Base-by-base conservation (phyloP, 177 flowering plant species). In the Vitis hybrid region DNA sequence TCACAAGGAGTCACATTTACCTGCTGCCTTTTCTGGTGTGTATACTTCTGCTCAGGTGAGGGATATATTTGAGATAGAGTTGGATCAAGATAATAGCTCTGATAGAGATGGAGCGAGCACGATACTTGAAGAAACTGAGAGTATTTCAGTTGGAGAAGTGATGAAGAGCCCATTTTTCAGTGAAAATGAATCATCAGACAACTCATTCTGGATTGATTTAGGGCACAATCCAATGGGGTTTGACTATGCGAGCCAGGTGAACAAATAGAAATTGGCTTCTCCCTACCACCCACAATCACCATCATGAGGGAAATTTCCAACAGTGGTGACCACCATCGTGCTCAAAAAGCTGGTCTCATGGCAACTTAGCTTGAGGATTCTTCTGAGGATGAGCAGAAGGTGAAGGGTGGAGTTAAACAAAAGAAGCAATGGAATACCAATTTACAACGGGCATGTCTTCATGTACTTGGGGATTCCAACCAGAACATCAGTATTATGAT, bases 151-250 rank as follows among this genome's bases (percentile, higher is more conserved):
- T 51, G 94, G 94, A 51, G 91, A 90, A 68, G 81, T 88, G 58
- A 88, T 90, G 88, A 90, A 77, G 81, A 96, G 97, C 70, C 98
- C 97, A 5, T 85, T 93, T 2, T 93, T 90, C 73, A 90, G 94
- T 72, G 94, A 91, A 78, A 93, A 93, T 72, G 92, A 89, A 31
- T 90, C 92, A 9, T 88, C 92, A 0, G 91, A 87, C 50, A 88
- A 86, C 74, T 90, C 90, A 10, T 74, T 81, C n/a, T 90, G 91
- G 92, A 88, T 90, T 70, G 94, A 90, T 77, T 76, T 87, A 78
- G 94, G 94, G 61, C 91, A 86, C 72, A 86, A 90, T 72, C 89
- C 90, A 9, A 26, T 81, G 68, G 93, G 87, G 20, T 85, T 87
- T 12, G 90, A 87, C 10, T 52, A 49, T 64, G 76, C 71, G 1